Base-by-base conservation (phyloP, 441 rosid genomes). In the Aleurites moluccanus region DNA sequence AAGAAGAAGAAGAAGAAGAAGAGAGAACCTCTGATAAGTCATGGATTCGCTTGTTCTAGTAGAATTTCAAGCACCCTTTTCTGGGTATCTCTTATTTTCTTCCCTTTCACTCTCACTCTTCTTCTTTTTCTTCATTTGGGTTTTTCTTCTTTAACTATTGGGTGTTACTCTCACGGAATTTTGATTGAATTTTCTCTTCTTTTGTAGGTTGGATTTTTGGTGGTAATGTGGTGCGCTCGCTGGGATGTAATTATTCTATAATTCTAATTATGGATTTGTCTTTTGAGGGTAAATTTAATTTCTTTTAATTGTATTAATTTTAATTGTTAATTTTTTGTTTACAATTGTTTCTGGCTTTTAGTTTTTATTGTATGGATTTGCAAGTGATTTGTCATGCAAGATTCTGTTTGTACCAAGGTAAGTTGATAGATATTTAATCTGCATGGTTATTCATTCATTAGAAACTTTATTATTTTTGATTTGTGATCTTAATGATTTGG, bases 181-280 rank as follows among this genome's bases (percentile, higher is more conserved):
- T 10, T 56, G 16, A 45, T 14, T 45, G 21, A n/a, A 49, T 73
- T 45, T 71, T 50, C 21, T 74, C 62, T 25, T 70, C 64, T 68
- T 80, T 80, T 80, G 84, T 92, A 90, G 97, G 85, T 73, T 85
- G 81, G 83, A 87, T 76, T 72, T 83, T 64, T 81, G 78, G 40
- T 77, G 64, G 83, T 87, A 88, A 91, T 90, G 92, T 84, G 85
- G 82, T 81, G 80, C 77, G 82, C 86, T 84, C 80, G 74, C 79
- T 64, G 77, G 74, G 80, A 69, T 75, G 50, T 76, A 33, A 50
- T 84, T 75, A 8, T 76, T 76, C 52, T 23, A 25, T 80, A 63
- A 45, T 75, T 74, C 63, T 78, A 59, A 40, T 80, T 14, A 87
- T 84, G 88, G 91, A 85, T 79, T 85, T 83, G 52, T 69, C 85